These are phyloP conservation scores for Gaillardinia entomophila DNA, from an alignment of 805 yeast species.

Conservation along the genomic window DNA sequence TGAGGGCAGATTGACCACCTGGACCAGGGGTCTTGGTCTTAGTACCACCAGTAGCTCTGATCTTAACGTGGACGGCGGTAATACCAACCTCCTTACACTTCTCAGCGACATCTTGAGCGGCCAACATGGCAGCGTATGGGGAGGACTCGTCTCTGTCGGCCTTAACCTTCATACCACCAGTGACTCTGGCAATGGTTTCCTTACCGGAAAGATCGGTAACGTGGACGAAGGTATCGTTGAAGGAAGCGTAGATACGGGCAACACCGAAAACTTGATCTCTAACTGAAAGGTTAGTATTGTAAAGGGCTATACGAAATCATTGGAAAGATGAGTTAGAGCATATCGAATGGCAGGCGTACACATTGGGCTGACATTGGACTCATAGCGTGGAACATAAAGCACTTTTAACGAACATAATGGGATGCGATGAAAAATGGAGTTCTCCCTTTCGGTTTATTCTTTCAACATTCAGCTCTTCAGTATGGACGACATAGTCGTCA, in stretches of 20 bases:
- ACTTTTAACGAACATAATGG: too few relatives aligned
- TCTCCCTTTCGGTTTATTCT: too few relatives aligned
- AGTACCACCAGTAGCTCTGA: conserved; percentile 99
- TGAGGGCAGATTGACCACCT: conserved; percentile 99
- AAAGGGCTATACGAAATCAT: too few relatives aligned
- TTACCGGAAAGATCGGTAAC: conserved; percentile 99
- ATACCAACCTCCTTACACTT: conserved; percentile 99
- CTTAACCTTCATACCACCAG: conserved; percentile 99
- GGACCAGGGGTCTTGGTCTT: conserved; percentile 99
- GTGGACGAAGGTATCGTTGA: conserved; percentile 99
- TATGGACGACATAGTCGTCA: too few relatives aligned
- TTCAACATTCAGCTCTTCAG: too few relatives aligned
- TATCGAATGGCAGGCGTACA: too few relatives aligned
- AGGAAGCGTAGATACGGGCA: conserved; percentile 99
- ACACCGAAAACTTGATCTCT: conserved; percentile 99
- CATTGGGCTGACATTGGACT: too few relatives aligned
- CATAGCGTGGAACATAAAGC: too few relatives aligned
- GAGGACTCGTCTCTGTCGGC: conserved; percentile 99
- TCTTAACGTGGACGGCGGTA: conserved; percentile 98
- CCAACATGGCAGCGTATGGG: conserved; percentile 99
- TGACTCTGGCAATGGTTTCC: conserved; percentile 99
- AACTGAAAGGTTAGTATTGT: conserved; percentile 38
- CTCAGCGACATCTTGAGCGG: conserved; percentile 99
- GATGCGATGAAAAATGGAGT: too few relatives aligned
- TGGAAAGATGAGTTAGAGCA: too few relatives aligned